A percentile compares a stretch with the other conserved stretches of the same genome.
Conservation (phyloP, 768 basidiomycete genomes). For the Daedalea quercina region DNA sequence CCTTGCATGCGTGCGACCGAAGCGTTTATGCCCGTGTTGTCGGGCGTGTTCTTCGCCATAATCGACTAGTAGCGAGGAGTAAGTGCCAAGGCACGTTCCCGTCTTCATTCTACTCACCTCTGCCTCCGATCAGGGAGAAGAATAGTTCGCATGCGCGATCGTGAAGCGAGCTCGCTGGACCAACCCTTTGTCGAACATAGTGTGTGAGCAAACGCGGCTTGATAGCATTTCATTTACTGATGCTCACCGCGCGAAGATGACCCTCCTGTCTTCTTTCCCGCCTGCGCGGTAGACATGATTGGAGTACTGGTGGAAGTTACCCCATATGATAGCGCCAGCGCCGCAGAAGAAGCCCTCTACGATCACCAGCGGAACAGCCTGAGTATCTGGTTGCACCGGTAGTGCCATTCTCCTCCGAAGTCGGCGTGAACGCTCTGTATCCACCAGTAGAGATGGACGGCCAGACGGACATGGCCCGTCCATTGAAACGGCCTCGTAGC, state of each 20-base stretch:
- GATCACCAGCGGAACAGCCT: slow-evolving; percentile 36
- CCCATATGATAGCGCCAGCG: slow-evolving; percentile 33
- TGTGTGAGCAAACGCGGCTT: slow-evolving; percentile 6
- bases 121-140: slow-evolving; percentile 39
- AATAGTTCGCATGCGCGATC: slow-evolving; percentile 48
- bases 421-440: too few relatives aligned
- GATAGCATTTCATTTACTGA: background rate
- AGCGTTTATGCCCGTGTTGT: slow-evolving; percentile 32
- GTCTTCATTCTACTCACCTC: slow-evolving; percentile 21
- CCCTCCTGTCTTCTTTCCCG: slow-evolving; percentile 14
- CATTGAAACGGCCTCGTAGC: too few relatives aligned
- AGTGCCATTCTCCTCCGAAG: too few relatives aligned
- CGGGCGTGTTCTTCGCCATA: slow-evolving; percentile 39
- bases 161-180: slow-evolving; percentile 45
- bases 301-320: slow-evolving; percentile 29
- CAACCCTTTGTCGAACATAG: slow-evolving; percentile 28
- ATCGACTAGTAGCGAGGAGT: slow-evolving; percentile 28
- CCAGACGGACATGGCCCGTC: too few relatives aligned
- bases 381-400: background rate
- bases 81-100: background rate
- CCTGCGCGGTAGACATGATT: slow-evolving; percentile 16
- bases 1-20: slow-evolving; percentile 31
- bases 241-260: slow-evolving; percentile 25
- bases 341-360: slow-evolving; percentile 43
- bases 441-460: too few relatives aligned